phyloP scores from a whole-genome alignment of 306 rosid species.

The Vigna radiata region DNA sequence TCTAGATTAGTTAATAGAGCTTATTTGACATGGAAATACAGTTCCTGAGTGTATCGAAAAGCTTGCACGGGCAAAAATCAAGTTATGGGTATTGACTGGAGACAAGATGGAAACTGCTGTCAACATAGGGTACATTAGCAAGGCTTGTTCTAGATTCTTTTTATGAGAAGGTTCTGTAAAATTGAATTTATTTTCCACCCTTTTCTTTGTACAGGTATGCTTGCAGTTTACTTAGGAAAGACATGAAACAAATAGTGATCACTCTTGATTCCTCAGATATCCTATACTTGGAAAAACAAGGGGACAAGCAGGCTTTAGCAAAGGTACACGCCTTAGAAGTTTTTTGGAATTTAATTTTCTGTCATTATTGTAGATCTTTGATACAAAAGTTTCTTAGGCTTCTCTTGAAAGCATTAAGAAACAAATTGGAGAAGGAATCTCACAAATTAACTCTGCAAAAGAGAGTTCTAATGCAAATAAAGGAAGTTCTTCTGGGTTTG shows the following conservation, averaged over 20 bases:
- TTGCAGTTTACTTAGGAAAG: conserved; percentile 83
- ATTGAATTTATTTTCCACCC: not conserved
- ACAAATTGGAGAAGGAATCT: conserved; percentile 69
- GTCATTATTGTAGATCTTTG: conserved; percentile 40
- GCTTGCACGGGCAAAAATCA: conserved; percentile 78
- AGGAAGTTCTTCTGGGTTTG: conserved; percentile 53
- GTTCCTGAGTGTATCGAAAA: conserved; percentile 85
- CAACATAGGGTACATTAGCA: conserved; percentile 71
- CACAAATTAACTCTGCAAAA: conserved; percentile 56
- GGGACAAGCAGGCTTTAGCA: conserved; percentile 58
- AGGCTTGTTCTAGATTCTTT: conserved; percentile 25
- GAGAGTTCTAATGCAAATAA: conserved; percentile 45
- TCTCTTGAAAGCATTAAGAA: conserved; percentile 66
- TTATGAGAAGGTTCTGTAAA: conserved; percentile 39
- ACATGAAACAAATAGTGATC: conserved; percentile 74
- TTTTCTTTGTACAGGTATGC: conserved; percentile 65
- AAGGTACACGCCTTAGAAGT: conserved; percentile 57
- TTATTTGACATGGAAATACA: conserved; percentile 42
- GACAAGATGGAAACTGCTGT: conserved; percentile 97
- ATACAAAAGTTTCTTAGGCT: conserved; percentile 61
- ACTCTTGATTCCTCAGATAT: conserved; percentile 78
- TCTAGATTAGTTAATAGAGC: conserved; percentile 38
- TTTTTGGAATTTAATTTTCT: conserved; percentile 11
- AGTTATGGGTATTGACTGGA: conserved; percentile 94
- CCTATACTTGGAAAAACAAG: conserved; percentile 66